Base-by-base conservation (phyloP, 345 rosid species). In the Jatropha curcas region DNA sequence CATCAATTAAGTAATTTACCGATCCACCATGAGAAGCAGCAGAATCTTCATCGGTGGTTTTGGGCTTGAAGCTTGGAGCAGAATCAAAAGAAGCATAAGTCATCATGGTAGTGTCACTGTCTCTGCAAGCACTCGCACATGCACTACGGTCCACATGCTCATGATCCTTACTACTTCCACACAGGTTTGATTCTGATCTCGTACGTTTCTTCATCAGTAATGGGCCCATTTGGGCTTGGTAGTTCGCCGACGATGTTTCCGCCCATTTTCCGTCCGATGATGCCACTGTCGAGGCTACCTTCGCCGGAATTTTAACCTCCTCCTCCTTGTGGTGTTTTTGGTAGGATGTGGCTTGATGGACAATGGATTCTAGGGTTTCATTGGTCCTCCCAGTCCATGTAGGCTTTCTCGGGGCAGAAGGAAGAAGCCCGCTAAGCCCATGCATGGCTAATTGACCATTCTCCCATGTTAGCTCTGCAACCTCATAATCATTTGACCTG, bases 11-110 rank as follows among this genome's bases (percentile, higher is more conserved):
- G n/a, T 41, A 8, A 8, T 12, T 73, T 82, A 90, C 96, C 75
- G 87, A 86, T 81, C 84, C 85, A n/a, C 67, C 62, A n/a, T 64
- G 59, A 27, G 70, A 88, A 67, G 65, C 77, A 70, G 79, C 30
- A 39, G 79, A 83, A 76, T 86, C 91, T 24, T 83, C 86, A 5
- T 87, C 85, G 0, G 80, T 70, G 60, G 77, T 76, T 76, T 88
- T 86, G 34, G 82, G 77, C 78, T 80, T 84, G 70, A 80, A 80
- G 79, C 79, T 82, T 53, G 51, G 68, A 37, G 80, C 75, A 31
- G 91, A 86, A 22, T 86, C 92, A 65, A 76, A 77, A 12, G 88
- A 85, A 65, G 79, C 58, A 86, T 84, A 82, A 5, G 85, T 80
- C 86, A 66, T 79, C 74, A 66, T 73, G 5, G 78, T 77, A 7